phyloP scores from a whole-genome alignment of 176 grass and related monocot genomes.

The Typha latifolia region DNA sequence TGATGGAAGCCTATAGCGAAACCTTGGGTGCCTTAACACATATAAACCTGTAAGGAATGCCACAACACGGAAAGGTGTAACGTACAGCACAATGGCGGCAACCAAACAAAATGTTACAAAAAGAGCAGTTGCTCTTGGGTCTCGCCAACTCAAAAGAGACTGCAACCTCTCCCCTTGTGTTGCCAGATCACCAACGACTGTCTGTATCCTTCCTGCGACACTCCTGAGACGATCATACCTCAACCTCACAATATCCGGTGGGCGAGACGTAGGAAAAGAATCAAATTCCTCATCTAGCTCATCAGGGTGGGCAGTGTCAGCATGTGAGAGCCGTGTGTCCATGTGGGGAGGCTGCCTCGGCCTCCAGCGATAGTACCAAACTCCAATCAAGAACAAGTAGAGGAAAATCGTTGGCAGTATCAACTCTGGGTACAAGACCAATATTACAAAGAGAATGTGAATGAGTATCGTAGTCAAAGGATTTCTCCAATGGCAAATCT shows the following conservation, averaged over 20 bases:
- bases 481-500: conserved; percentile 81
- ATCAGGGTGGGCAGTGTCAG: conserved; percentile 55
- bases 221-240: conserved; percentile 75
- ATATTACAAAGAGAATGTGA: conserved; percentile 71
- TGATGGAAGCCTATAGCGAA: conserved; percentile 58
- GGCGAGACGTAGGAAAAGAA: conserved; percentile 69
- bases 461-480: conserved; percentile 63
- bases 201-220: conserved; percentile 78
- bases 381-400: conserved; percentile 86
- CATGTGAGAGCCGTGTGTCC: conserved; percentile 76
- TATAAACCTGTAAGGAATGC: conserved; percentile 60
- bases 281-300: conserved; percentile 98
- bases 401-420: conserved; percentile 89
- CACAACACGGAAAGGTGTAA: conserved; percentile 66
- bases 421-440: conserved; percentile 82
- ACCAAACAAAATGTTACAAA: conserved; percentile 67
- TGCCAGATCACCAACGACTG: conserved; percentile 79
- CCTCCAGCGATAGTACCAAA: conserved; percentile 63
- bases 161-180: conserved; percentile 79
- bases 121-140: conserved; percentile 63
- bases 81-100: conserved; percentile 59
- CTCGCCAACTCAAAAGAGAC: conserved; percentile 69
- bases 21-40: conserved; percentile 71
- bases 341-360: conserved; percentile 76
- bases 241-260: conserved; percentile 61